Percentiles rank a stretch among this genome's conserved stretches.
phyloP scores from a whole-genome alignment of 257 asterid genomes.

The Nicotiana tomentosiformis region DNA sequence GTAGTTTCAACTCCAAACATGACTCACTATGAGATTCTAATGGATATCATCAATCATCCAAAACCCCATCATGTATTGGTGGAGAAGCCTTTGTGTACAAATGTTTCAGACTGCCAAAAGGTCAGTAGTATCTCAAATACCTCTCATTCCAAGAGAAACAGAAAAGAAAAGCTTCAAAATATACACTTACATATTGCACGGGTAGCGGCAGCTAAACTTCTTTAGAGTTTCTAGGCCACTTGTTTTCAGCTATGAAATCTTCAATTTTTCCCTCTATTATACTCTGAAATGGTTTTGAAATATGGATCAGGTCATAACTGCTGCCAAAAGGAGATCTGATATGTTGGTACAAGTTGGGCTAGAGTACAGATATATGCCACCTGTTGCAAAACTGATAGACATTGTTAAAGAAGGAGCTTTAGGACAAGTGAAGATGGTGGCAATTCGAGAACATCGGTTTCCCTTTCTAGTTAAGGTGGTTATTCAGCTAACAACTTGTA shows the following conservation, averaged over 20 bases:
- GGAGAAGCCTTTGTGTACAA: slow-evolving; percentile 95
- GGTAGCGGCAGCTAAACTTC: neutral
- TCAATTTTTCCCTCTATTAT: neutral
- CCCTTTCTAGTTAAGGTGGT: slow-evolving; percentile 93
- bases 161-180: neutral
- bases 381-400: slow-evolving; percentile 81
- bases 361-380: slow-evolving; percentile 96
- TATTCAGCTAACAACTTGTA: slow-evolving; percentile 2
- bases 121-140: slow-evolving; percentile 21
- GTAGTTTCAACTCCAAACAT: slow-evolving; percentile 83
- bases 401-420: slow-evolving; percentile 59
- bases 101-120: slow-evolving; percentile 70
- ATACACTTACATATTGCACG: neutral
- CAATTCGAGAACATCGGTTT: slow-evolving; percentile 90
- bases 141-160: neutral
- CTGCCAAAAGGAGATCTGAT: slow-evolving; percentile 68
- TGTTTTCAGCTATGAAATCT: neutral
- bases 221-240: neutral
- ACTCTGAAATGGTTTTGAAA: neutral
- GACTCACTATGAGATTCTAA: slow-evolving; percentile 84
- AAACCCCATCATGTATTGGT: slow-evolving; percentile 84
- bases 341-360: slow-evolving; percentile 83
- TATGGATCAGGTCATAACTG: slow-evolving; percentile 53
- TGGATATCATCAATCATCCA: slow-evolving; percentile 66
- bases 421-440: slow-evolving; percentile 83